Percentiles rank a stretch among this genome's conserved stretches.
phyloP scores from a whole-genome alignment of 805 yeast genomes.

The Candida vaughaniae region DNA sequence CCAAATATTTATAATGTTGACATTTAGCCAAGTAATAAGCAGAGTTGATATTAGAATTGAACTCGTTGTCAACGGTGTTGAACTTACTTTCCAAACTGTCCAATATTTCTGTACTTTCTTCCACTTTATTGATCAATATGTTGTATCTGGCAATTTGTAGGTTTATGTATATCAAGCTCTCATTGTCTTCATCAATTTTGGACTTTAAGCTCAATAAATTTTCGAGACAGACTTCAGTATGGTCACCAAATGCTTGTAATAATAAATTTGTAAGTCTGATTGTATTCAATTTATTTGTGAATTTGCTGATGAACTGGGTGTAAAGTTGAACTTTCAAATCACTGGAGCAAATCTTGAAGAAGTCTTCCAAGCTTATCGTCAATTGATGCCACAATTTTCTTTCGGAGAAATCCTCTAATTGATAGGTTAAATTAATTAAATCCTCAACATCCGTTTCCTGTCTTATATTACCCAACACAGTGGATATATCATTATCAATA shows the following conservation, averaged over 20 bases:
- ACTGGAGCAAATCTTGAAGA: constrained; percentile 43
- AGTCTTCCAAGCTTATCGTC: constrained; percentile 60
- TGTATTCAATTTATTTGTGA: constrained; percentile 72
- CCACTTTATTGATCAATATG: constrained; percentile 50
- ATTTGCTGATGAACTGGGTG: constrained; percentile 64
- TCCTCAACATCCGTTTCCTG: constrained; percentile 61
- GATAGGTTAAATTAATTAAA: constrained; percentile 57
- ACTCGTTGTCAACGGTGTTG: constrained; percentile 27
- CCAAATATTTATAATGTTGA: constrained; percentile 67
- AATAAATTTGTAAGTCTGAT: constrained; percentile 77
- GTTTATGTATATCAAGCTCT: constrained; percentile 45
- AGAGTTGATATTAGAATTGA: constrained; percentile 62
- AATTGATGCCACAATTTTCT: constrained; percentile 94
- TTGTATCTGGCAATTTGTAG: constrained; percentile 75
- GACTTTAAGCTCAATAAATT: constrained; percentile 36
- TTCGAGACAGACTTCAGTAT: constrained; percentile 28
- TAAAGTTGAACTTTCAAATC: constrained; percentile 64
- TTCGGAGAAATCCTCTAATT: constrained; percentile 82
- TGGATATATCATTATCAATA: constrained; percentile 38
- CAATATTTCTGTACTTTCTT: constrained; percentile 65
- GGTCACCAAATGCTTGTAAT: constrained; percentile 44
- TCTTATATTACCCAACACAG: constrained; percentile 59
- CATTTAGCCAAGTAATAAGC: constrained; percentile 81
- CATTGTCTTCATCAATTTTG: constrained; percentile 44
- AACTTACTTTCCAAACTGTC: constrained; percentile 53